Evolutionary conservation across 2,329 filamentous ascomycete species (phyloP), one percentile per base, ranked within the genome.

Genomic region (Zasmidium citrigriseum): DNA sequence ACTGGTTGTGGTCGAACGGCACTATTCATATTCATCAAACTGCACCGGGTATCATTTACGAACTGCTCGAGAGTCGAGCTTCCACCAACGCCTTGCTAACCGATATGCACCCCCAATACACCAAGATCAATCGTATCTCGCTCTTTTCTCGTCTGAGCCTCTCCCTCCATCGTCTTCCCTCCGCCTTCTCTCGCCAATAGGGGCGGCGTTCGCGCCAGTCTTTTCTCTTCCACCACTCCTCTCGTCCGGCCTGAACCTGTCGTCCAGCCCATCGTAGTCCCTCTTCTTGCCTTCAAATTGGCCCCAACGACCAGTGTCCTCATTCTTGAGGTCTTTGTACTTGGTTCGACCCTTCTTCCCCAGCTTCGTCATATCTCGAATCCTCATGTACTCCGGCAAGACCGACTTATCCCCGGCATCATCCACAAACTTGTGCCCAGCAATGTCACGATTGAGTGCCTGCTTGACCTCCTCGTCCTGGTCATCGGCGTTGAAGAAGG

Each of bases 261-360:
- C 89, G 68, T 91, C 89, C 9, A 80, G 75, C 12, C 78, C 80
- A 54, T 74, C 75, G 64, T 65, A 75, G 72, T 59, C 66, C 73
- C 66, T 70, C 74, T 65, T 75, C 73, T 79, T 62, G 86, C 84
- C 23, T 83, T 83, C 63, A 83, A 82, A 49, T 20, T 67, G 82
- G 3, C 89, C 93, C 89, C 93, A 97, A 25, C 83, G 81, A 0
- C 95, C 95, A 0, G 95, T 99, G 75, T 99, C 95, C 76, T 99
- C 93, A 14, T 81, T 85, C 72, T 87, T 88, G 70, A 99, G 82
- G 75, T 99, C 95, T 68, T 84, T 89, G 76, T 98, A 98, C 74
- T 89, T 90, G 5, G 91, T 93, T 24, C 90, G 86, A 20, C 95
- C 93, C 79, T 96, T 96, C 78, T 89, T 91, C 21, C 95, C 95